Evolutionary conservation across 2,329 filamentous ascomycete species (phyloP).

Genomic region (Diaporthe caulivora): DNA sequence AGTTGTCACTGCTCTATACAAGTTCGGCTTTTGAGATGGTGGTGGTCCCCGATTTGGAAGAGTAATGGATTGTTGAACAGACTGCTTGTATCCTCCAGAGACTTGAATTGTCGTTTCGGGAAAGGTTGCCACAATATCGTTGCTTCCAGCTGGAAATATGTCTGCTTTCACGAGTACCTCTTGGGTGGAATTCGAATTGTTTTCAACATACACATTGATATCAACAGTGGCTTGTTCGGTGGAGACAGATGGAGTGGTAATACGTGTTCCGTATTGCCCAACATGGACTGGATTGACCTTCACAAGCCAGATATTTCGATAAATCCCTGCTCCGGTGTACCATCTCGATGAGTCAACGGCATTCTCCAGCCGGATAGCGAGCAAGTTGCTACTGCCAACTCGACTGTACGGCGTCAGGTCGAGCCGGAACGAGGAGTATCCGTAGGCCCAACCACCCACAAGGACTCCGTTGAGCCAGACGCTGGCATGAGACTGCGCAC

Average conservation of each 20-base stretch:
- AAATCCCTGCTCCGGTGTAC: constrained; percentile 67
- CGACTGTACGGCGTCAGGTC: constrained; percentile 59
- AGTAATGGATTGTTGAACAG: constrained; percentile 50
- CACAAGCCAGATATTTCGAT: constrained; percentile 66
- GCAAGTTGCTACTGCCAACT: constrained; percentile 51
- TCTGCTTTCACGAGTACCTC: constrained; percentile 55
- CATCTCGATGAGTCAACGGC: constrained; percentile 61
- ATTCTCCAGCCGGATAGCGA: constrained; percentile 66
- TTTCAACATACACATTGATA: constrained; percentile 60
- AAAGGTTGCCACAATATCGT: constrained; percentile 51
- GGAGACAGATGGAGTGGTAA: constrained; percentile 60
- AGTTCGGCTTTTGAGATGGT: constrained; percentile 59
- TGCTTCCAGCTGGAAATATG: constrained; percentile 49
- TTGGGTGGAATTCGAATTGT: constrained; percentile 49
- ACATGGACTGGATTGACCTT: constrained; percentile 61
- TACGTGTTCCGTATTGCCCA: constrained; percentile 61
- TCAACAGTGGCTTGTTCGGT: constrained; percentile 58
- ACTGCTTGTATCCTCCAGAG: constrained; percentile 47
- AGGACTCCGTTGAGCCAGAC: constrained; percentile 64
- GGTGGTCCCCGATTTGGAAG: constrained; percentile 59
- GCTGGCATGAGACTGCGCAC: constrained; percentile 63
- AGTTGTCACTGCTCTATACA: constrained; percentile 61
- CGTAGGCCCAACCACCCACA: constrained; percentile 65
- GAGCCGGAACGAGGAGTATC: constrained; percentile 63
- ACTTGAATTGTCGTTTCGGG: constrained; percentile 47